Conservation (phyloP, 805 yeast genomes). For the Metschnikowia noctiluminum region DNA sequence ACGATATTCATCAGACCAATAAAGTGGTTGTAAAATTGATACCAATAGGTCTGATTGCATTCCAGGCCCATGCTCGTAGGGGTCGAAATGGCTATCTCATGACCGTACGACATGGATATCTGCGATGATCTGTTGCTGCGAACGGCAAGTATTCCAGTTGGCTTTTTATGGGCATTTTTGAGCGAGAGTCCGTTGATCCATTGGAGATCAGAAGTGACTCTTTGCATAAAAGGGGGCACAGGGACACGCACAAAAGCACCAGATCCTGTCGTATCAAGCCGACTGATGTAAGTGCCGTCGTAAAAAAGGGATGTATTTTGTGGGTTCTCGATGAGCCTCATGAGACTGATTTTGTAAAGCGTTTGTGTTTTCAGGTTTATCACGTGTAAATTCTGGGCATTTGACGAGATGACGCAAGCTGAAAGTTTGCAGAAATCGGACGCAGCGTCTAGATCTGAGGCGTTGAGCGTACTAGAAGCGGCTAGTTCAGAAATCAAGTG, state of each 20-base stretch:
- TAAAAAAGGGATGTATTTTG: slow-evolving; percentile 19
- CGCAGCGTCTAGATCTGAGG: neutral
- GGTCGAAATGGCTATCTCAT: slow-evolving; percentile 16
- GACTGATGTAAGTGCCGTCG: slow-evolving; percentile 26
- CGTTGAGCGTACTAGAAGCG: neutral
- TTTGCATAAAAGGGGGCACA: slow-evolving; percentile 28
- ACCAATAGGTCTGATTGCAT: slow-evolving; percentile 39
- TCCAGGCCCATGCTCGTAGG: slow-evolving; percentile 13
- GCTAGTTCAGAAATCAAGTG: slow-evolving; percentile 1
- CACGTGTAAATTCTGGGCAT: slow-evolving; percentile 21
- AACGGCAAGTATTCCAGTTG: slow-evolving; percentile 21
- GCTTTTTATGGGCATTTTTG: slow-evolving; percentile 14
- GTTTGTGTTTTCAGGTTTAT: slow-evolving; percentile 16
- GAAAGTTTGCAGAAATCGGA: slow-evolving; percentile 26
- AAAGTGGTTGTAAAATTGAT: slow-evolving; percentile 31
- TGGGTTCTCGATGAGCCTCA: slow-evolving; percentile 7
- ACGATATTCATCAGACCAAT: slow-evolving; percentile 33
- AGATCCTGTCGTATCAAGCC: slow-evolving; percentile 12
- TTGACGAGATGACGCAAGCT: slow-evolving; percentile 23
- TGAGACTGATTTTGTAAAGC: slow-evolving; percentile 24
- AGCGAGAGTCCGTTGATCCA: slow-evolving; percentile 18
- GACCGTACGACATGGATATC: slow-evolving; percentile 14
- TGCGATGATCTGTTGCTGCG: slow-evolving; percentile 12
- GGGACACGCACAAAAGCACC: slow-evolving; percentile 27
- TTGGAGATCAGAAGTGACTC: slow-evolving; percentile 22